Conservation (phyloP, 2,329 filamentous ascomycete species). For the Exophiala sp. region DNA sequence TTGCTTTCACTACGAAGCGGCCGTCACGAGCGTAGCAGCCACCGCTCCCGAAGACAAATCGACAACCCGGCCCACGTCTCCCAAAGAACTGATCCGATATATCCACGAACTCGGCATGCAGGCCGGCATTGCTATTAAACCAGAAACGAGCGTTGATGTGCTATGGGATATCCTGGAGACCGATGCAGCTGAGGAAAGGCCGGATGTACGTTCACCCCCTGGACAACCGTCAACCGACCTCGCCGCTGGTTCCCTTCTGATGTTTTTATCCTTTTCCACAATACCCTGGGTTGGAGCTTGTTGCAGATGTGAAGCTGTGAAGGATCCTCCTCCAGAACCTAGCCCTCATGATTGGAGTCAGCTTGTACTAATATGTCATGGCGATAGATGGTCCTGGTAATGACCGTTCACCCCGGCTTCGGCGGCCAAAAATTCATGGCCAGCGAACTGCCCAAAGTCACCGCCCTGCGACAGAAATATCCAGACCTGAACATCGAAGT, state of each 20-base stretch:
- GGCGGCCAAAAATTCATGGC: conserved; percentile 99
- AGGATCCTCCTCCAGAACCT: too few species aligned
- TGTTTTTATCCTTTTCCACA: too few species aligned
- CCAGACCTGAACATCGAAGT: conserved; percentile 95
- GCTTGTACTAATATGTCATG: too few species aligned
- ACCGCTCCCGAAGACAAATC: conserved; percentile 66
- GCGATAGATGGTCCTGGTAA: conserved; percentile 86
- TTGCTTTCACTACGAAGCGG: conserved; percentile 99
- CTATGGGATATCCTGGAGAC: conserved; percentile 83
- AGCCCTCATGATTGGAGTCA: too few species aligned
- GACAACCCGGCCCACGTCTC: conserved; percentile 65
- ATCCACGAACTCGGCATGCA: conserved; percentile 85
- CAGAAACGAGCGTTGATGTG: conserved; percentile 81
- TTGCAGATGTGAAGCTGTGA: too few species aligned
- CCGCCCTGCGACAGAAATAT: conserved; percentile 74
- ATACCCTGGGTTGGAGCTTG: too few species aligned
- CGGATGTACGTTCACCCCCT: conserved; percentile 64
- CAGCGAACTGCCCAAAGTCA: conserved; percentile 87
- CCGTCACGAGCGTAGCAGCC: conserved; percentile 73
- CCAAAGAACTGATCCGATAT: conserved; percentile 77
- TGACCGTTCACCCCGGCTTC: conserved; percentile 97
- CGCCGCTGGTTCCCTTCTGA: too few species aligned
- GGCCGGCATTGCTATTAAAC: conserved; percentile 93
- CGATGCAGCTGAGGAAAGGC: conserved; percentile 64
- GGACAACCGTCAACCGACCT: too few species aligned